phyloP scores from a whole-genome alignment of 306 rosid genomes.

The Vigna unguiculata region DNA sequence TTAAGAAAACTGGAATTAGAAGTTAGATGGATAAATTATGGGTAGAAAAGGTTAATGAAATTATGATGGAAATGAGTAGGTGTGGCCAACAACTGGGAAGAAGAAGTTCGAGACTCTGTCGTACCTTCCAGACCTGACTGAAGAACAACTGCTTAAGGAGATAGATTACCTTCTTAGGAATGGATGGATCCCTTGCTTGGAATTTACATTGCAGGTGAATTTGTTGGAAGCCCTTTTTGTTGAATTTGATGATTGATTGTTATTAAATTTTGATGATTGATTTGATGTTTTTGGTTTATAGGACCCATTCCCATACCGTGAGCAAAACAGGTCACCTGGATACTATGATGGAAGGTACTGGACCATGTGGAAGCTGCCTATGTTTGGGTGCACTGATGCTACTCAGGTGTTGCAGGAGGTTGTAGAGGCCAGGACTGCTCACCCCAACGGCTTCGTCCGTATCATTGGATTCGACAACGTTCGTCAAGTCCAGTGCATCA shows the following conservation, averaged over 20 bases:
- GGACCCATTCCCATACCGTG: conserved; percentile 63
- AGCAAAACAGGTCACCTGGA: conserved; percentile 66
- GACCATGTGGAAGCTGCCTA: conserved; percentile 97
- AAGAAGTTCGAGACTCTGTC: conserved; percentile 92
- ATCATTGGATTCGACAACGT: conserved; percentile 88
- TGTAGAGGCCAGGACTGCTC: conserved; percentile 47
- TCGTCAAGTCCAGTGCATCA: conserved; percentile 86
- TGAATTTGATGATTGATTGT: background rate
- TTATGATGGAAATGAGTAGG: conserved; percentile 52
- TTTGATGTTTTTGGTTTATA: conserved; percentile 14
- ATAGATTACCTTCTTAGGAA: conserved; percentile 63
- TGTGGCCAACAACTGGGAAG: conserved; percentile 75
- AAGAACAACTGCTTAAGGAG: conserved; percentile 46
- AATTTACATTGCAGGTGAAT: conserved; percentile 65
- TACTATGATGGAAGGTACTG: conserved; percentile 92
- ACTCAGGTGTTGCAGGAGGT: conserved; percentile 64
- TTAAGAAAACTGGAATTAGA: background rate
- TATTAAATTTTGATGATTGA: background rate
- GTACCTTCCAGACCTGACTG: conserved; percentile 58
- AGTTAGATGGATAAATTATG: background rate
- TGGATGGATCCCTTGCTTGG: conserved; percentile 84
- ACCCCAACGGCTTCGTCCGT: conserved; percentile 61
- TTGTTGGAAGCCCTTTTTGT: background rate
- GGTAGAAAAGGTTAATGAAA: background rate
- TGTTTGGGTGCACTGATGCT: conserved; percentile 77